phyloP scores from a whole-genome alignment of 1,284 basidiomycete species.

The Ceratobasidium sp. region DNA sequence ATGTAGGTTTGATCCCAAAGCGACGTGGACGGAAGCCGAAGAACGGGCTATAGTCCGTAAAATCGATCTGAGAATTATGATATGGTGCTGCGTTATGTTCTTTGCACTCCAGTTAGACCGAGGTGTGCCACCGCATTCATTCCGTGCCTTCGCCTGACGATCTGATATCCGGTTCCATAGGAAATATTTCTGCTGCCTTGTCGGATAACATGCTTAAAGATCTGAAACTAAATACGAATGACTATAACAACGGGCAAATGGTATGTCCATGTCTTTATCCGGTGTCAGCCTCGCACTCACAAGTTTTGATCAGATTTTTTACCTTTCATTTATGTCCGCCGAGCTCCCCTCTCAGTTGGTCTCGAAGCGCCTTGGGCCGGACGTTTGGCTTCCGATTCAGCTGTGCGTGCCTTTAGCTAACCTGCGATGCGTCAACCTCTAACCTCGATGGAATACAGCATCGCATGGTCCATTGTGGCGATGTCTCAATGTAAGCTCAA shows the following conservation, averaged over 20 bases:
- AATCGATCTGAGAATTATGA: conserved; percentile 71
- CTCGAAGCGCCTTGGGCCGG: conserved; percentile 75
- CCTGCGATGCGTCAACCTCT: not conserved
- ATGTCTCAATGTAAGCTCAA: conserved; percentile 70
- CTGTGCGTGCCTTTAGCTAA: conserved; percentile 5
- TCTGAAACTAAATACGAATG: conserved; percentile 67
- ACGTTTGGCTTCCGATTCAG: conserved; percentile 73
- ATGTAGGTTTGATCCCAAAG: conserved; percentile 7
- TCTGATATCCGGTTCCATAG: not conserved
- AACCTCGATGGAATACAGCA: conserved; percentile 50
- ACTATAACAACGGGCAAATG: conserved; percentile 71
- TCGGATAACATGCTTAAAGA: conserved; percentile 74
- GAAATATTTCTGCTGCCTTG: conserved; percentile 72
- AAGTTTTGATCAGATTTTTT: conserved; percentile 63
- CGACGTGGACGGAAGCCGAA: conserved; percentile 47
- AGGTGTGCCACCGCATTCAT: not conserved
- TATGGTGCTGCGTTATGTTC: conserved; percentile 74
- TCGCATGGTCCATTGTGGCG: conserved; percentile 58
- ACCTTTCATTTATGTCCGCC: conserved; percentile 67
- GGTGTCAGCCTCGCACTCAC: conserved; percentile 46
- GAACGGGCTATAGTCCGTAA: conserved; percentile 62
- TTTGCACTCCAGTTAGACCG: conserved; percentile 56
- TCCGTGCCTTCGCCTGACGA: conserved; percentile 40
- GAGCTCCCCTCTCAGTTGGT: conserved; percentile 78
- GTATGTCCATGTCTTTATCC: conserved; percentile 47